Conservation (phyloP, 2,329 filamentous ascomycete species). For the Ramularia endophylla region DNA sequence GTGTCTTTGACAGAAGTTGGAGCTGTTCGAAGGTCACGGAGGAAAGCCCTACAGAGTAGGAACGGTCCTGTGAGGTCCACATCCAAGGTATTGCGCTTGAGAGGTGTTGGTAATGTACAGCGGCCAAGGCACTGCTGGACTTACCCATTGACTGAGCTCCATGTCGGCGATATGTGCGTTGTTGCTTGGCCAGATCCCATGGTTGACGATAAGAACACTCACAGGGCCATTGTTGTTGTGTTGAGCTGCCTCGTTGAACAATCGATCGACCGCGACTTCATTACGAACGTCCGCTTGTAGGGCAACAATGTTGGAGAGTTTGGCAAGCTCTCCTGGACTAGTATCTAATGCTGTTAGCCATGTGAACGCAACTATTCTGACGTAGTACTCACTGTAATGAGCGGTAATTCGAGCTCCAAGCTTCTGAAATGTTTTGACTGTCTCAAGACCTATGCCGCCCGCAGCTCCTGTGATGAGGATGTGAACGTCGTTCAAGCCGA, state of each 20-base stretch:
- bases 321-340: slow-evolving; percentile 30
- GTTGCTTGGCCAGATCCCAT: slow-evolving; percentile 28
- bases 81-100: slow-evolving; percentile 21
- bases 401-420: slow-evolving; percentile 37
- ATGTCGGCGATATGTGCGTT: slow-evolving; percentile 23
- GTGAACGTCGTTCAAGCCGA: slow-evolving; percentile 27
- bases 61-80: slow-evolving; percentile 28
- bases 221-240: slow-evolving; percentile 30
- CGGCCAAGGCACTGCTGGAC: not conserved
- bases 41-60: slow-evolving; percentile 23
- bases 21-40: slow-evolving; percentile 18
- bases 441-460: slow-evolving; percentile 30
- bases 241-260: slow-evolving; percentile 27
- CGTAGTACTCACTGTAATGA: slow-evolving; percentile 23
- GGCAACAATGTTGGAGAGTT: slow-evolving; percentile 18
- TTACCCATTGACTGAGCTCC: slow-evolving; percentile 22
- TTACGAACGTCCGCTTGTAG: slow-evolving; percentile 31
- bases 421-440: slow-evolving; percentile 29
- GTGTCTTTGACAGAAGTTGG: slow-evolving; percentile 16
- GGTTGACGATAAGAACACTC: slow-evolving; percentile 37
- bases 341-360: slow-evolving; percentile 20
- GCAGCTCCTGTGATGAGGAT: slow-evolving; percentile 32
- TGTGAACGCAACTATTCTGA: not conserved
- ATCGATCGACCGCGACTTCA: slow-evolving; percentile 26
- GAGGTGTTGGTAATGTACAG: not conserved